Evolutionary conservation across 257 asterid species (phyloP).

Genomic region (Nicotiana obtusifolia): DNA sequence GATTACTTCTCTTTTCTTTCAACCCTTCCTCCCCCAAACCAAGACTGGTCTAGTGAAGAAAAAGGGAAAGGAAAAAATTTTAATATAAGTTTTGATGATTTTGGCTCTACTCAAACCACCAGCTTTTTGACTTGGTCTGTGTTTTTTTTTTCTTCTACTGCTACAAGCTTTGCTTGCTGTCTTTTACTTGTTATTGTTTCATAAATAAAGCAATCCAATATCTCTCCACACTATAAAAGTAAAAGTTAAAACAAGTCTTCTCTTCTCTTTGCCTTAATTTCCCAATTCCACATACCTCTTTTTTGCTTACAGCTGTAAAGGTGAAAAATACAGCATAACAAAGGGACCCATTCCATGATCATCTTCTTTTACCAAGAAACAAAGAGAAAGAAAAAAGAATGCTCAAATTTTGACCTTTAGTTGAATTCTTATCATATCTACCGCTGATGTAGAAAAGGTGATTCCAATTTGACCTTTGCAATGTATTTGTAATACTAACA

Average conservation of each 20-base stretch:
- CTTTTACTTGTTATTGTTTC: conserved; percentile 20
- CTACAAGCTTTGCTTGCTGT: neutral
- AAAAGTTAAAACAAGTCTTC: neutral
- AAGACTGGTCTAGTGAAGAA: neutral
- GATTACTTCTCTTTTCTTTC: conserved; percentile 5
- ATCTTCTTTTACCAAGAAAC: neutral
- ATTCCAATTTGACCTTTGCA: conserved; percentile 6
- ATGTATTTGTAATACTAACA: neutral
- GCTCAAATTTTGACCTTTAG: conserved; percentile 26
- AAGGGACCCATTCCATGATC: conserved; percentile 3
- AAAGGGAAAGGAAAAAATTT: neutral
- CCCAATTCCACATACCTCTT: conserved; percentile 5
- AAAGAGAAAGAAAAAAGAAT: neutral
- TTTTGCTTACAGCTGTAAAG: conserved; percentile 57
- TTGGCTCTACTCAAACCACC: neutral
- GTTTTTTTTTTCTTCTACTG: neutral
- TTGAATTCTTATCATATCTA: conserved; percentile 24
- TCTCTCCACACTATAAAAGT: conserved; percentile 3
- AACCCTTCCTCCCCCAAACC: too few relatives aligned
- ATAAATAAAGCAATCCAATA: conserved; percentile 20
- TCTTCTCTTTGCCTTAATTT: conserved; percentile 13
- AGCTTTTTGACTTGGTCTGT: conserved; percentile 21
- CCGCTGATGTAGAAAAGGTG: neutral
- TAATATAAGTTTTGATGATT: neutral
- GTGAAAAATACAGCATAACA: conserved; percentile 23